phyloP scores from a whole-genome alignment of 1,139 yeast genomes.

The Yamadazyma sp. region DNA sequence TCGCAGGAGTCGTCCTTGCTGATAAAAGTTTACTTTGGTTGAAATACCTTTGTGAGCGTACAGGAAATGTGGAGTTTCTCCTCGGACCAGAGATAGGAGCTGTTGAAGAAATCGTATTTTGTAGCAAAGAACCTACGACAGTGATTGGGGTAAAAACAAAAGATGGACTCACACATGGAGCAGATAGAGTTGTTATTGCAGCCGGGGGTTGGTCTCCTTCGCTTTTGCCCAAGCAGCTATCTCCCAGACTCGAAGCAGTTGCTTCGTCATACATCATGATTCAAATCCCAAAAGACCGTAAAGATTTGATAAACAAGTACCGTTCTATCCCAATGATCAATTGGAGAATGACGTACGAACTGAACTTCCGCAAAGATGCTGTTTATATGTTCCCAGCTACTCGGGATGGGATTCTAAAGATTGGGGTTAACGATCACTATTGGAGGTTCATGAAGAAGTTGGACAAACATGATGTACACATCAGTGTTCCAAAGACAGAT shows the following conservation, averaged over 20 bases:
- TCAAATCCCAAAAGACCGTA: slow-evolving; percentile 9
- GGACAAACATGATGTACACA: background rate
- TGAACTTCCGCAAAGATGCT: slow-evolving; percentile 2
- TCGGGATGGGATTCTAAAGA: slow-evolving; percentile 3
- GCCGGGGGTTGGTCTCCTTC: slow-evolving; percentile 1
- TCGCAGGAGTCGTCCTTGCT: slow-evolving; percentile 1
- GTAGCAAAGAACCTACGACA: background rate
- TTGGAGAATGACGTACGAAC: slow-evolving; percentile 7
- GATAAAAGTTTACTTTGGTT: slow-evolving; percentile 1
- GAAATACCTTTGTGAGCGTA: slow-evolving; percentile 20
- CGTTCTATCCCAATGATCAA: slow-evolving; percentile 6
- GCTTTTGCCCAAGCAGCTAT: background rate
- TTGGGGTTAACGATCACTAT: slow-evolving; percentile 3
- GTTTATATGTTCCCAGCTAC: slow-evolving; percentile 4
- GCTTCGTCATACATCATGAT: slow-evolving; percentile 1
- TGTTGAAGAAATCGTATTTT: background rate
- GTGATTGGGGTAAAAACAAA: background rate
- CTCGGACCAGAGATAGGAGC: too few species aligned
- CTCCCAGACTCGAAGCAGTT: slow-evolving; percentile 1
- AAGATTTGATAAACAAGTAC: slow-evolving; percentile 9
- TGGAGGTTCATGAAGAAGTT: slow-evolving; percentile 2
- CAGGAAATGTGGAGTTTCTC: background rate
- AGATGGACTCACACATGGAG: background rate
- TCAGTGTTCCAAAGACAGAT: slow-evolving; percentile 2
- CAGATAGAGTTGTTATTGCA: background rate